Evolutionary conservation across 805 yeast species (phyloP).

Genomic region (Yarrowia yakushimensis): DNA sequence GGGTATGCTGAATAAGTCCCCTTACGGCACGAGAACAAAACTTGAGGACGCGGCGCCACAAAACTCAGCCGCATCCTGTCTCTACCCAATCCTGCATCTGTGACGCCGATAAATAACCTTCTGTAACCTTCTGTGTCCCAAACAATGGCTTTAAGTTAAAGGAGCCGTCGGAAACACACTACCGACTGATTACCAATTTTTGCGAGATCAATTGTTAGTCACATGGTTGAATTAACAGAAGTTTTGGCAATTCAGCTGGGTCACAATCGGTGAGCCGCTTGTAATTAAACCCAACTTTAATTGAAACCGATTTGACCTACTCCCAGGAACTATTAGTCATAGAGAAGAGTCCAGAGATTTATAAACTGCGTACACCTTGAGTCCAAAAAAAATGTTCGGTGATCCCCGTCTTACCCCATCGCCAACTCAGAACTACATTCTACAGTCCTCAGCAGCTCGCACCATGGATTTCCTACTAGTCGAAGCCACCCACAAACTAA

Average conservation of each 20-base stretch:
- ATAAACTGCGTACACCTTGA: not conserved
- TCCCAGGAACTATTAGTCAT: not conserved
- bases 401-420: slow-evolving; percentile 1
- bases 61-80: not conserved
- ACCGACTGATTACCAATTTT: slow-evolving; percentile 9
- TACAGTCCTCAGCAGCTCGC: not conserved
- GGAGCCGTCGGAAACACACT: not conserved
- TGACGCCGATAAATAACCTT: not conserved
- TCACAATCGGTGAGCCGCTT: not conserved
- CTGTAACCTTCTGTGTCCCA: not conserved
- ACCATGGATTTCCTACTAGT: not conserved
- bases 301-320: not conserved
- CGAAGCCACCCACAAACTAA: slow-evolving; percentile 3
- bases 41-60: not conserved
- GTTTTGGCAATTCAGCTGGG: not conserved
- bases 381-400: not conserved
- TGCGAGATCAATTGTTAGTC: not conserved
- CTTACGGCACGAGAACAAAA: not conserved
- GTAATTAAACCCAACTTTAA: not conserved
- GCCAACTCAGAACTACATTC: slow-evolving; percentile 4
- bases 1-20: not conserved
- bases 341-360: not conserved
- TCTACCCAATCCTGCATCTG: not conserved
- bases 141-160: not conserved
- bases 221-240: not conserved